Evolutionary conservation across 148 eudicot genomes (phyloP).

Genomic region (Rhododendron henanense): DNA sequence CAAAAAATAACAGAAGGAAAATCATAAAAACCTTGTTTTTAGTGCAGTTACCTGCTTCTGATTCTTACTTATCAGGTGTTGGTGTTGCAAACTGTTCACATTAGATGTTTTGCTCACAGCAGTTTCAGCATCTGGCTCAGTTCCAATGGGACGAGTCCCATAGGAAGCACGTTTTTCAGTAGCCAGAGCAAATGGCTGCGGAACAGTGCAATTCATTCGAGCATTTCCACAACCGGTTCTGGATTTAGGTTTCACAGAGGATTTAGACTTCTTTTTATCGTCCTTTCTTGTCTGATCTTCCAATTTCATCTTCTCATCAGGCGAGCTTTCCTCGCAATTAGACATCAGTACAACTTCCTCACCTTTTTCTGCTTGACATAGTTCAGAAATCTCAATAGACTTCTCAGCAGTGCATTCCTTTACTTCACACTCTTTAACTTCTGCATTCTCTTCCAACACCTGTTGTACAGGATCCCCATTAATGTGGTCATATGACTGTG

Average conservation of each 20-base stretch:
- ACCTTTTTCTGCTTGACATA: conserved; percentile 24
- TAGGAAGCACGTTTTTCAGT: conserved; percentile 75
- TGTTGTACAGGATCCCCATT: conserved; percentile 21
- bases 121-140: conserved; percentile 32
- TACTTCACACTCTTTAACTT: conserved; percentile 30
- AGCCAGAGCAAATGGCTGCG: conserved; percentile 87
- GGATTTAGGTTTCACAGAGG: conserved; percentile 32
- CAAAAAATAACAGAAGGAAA: not conserved
- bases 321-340: conserved; percentile 17
- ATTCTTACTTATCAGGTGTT: conserved; percentile 24
- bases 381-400: conserved; percentile 29
- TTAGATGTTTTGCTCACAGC: conserved; percentile 30
- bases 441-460: conserved; percentile 28
- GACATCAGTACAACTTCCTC: conserved; percentile 17
- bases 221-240: conserved; percentile 38
- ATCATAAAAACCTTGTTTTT: not conserved
- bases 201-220: conserved; percentile 64
- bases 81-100: conserved; percentile 24
- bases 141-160: conserved; percentile 48
- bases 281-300: conserved; percentile 28
- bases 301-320: conserved; percentile 23
- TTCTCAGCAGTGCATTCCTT: conserved; percentile 49
- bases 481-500: conserved; percentile 26
- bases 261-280: conserved; percentile 33
- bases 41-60: conserved; percentile 40